Evolutionary conservation across 2,329 filamentous ascomycete species (phyloP).

Genomic region (Paracorniculantispora psalliotae): DNA sequence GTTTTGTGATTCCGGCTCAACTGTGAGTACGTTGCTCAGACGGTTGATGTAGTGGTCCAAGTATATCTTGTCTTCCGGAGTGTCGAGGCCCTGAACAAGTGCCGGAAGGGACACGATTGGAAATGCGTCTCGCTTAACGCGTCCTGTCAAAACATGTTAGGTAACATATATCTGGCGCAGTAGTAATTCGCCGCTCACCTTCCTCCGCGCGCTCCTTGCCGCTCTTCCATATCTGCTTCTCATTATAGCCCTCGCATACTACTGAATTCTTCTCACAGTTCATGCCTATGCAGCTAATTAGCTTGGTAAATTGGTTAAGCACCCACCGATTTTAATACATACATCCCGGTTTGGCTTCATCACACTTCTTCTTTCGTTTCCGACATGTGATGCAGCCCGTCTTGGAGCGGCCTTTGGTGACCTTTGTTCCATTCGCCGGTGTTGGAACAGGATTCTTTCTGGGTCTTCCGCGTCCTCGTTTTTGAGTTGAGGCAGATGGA

Average conservation of each 20-base stretch:
- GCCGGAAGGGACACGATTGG: conserved; percentile 54
- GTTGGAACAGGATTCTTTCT: conserved; percentile 71
- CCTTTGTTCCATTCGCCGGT: conserved; percentile 55
- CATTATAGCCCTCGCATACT: conserved; percentile 83
- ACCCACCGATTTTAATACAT: conserved; percentile 26
- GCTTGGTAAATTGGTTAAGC: background rate
- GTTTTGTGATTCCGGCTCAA: conserved; percentile 76
- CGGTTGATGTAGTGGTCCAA: conserved; percentile 78
- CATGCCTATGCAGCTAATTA: conserved; percentile 50
- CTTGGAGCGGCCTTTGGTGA: conserved; percentile 71
- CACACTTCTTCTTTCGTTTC: conserved; percentile 68
- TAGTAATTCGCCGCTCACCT: conserved; percentile 36
- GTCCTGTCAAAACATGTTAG: conserved; percentile 35
- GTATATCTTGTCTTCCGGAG: conserved; percentile 70
- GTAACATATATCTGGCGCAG: background rate
- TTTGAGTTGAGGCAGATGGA: conserved; percentile 29
- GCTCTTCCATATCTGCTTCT: conserved; percentile 82
- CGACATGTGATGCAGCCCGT: conserved; percentile 65
- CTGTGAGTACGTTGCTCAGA: conserved; percentile 74
- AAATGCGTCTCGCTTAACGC: conserved; percentile 42
- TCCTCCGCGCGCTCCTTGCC: conserved; percentile 72
- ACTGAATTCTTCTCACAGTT: conserved; percentile 94
- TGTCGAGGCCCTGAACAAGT: conserved; percentile 78
- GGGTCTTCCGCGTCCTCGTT: conserved; percentile 72
- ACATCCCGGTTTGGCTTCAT: conserved; percentile 64